These are phyloP conservation scores for Plasmodium gallinaceum DNA, from an alignment of 169 alveolate genomes.

Conservation along the genomic window DNA sequence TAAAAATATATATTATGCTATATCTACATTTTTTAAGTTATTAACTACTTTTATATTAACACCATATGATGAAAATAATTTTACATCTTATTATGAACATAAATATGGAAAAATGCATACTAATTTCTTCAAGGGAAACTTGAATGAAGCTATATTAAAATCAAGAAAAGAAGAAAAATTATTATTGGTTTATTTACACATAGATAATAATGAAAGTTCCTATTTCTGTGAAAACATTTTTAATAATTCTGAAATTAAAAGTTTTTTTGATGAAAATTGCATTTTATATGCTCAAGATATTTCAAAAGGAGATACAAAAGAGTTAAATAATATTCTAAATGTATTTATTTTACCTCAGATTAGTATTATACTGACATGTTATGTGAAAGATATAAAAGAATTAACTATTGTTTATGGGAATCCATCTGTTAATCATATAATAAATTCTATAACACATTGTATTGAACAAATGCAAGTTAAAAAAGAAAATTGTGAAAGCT, in stretches of 20 bases:
- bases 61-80: background rate
- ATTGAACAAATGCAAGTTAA: slow-evolving; percentile 23
- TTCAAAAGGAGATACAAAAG: slow-evolving; percentile 18
- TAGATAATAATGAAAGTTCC: slow-evolving; percentile 22
- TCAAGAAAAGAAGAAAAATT: slow-evolving; percentile 47
- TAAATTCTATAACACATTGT: slow-evolving; percentile 16
- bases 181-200: slow-evolving; percentile 49
- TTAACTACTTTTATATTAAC: slow-evolving; percentile 23
- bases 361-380: slow-evolving; percentile 20
- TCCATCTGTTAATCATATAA: slow-evolving; percentile 23
- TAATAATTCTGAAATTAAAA: slow-evolving; percentile 25
- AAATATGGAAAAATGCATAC: slow-evolving; percentile 28
- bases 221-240: slow-evolving; percentile 40
- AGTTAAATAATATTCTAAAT: slow-evolving; percentile 9
- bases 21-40: slow-evolving; percentile 35
- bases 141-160: slow-evolving; percentile 48
- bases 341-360: slow-evolving; percentile 50
- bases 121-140: slow-evolving; percentile 34
- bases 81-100: slow-evolving; percentile 29
- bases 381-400: slow-evolving; percentile 14
- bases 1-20: slow-evolving; percentile 4
- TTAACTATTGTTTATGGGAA: slow-evolving; percentile 36
- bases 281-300: slow-evolving; percentile 39
- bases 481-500: slow-evolving; percentile 6
- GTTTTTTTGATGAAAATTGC: slow-evolving; percentile 31